Percentiles rank a stretch among this genome's conserved stretches.
phyloP scores from a whole-genome alignment of 495 filamentous ascomycete species.

The Podospora fimiseda region DNA sequence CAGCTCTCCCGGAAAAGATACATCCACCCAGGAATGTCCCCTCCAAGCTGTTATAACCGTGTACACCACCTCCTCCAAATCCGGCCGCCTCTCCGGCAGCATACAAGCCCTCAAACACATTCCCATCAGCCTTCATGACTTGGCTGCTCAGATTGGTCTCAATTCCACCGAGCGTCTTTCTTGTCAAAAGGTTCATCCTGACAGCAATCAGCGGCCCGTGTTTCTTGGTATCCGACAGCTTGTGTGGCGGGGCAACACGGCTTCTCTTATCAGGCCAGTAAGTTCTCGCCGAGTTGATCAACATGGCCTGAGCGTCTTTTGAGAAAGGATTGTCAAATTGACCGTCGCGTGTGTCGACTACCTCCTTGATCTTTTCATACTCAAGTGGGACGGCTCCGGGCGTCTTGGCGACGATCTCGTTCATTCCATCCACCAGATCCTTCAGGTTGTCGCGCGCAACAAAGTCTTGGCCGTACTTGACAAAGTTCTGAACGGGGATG shows the following conservation, averaged over 20 bases:
- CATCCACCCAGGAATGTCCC: slow-evolving; percentile 45
- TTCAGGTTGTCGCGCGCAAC: slow-evolving; percentile 41
- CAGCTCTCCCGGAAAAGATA: slow-evolving; percentile 45
- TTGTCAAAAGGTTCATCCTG: slow-evolving; percentile 44
- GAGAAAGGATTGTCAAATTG: slow-evolving; percentile 44
- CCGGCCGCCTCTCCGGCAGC: slow-evolving; percentile 49
- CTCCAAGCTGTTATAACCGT: slow-evolving; percentile 47
- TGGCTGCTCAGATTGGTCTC: slow-evolving; percentile 46
- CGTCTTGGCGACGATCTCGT: slow-evolving; percentile 33
- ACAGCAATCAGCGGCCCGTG: slow-evolving; percentile 46
- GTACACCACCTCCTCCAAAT: slow-evolving; percentile 48
- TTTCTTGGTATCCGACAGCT: slow-evolving; percentile 37
- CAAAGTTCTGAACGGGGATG: slow-evolving; percentile 42
- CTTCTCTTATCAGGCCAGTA: slow-evolving; percentile 42
- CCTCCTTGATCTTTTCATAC: slow-evolving; percentile 28
- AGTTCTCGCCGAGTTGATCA: slow-evolving; percentile 42
- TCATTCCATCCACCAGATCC: slow-evolving; percentile 44
- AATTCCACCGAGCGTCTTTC: slow-evolving; percentile 48
- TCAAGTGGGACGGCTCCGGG: slow-evolving; percentile 33
- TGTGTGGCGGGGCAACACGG: slow-evolving; percentile 40
- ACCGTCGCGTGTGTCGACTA: slow-evolving; percentile 40
- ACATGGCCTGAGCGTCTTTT: slow-evolving; percentile 49
- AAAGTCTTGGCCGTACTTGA: slow-evolving; percentile 45
- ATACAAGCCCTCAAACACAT: slow-evolving; percentile 41
- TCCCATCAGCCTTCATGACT: slow-evolving; percentile 39